Base-by-base conservation (phyloP, 495 filamentous ascomycete species). In the Trichocladium uniseriatum region DNA sequence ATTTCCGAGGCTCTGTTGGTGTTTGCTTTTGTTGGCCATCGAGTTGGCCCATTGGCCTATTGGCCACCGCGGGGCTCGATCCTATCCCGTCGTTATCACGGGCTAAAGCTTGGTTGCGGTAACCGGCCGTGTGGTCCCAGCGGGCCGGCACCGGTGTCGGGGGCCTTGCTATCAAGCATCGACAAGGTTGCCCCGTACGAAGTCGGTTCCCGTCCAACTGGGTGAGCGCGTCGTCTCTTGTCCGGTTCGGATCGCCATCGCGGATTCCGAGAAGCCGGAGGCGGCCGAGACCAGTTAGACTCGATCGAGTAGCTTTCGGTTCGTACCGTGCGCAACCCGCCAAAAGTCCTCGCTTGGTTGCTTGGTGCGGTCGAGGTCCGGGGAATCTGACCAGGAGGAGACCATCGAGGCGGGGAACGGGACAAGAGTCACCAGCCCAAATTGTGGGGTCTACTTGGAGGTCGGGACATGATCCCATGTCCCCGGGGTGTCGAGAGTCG, bases 181-280 rank as follows among this genome's bases (percentile, higher is more conserved):
- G n/a, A n/a, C n/a, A n/a, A n/a, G n/a, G n/a, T n/a, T n/a, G n/a
- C n/a, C n/a, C n/a, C n/a, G n/a, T n/a, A n/a, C n/a, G n/a, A n/a
- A n/a, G n/a, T n/a, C n/a, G n/a, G n/a, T n/a, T n/a, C n/a, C n/a
- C n/a, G 32, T 22, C 44, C 36, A 53, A 44, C 34, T 53, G 50
- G 52, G 18, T 35, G 45, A 31, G 37, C n/a, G n/a, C 6, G 24
- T 53, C 44, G 46, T 49, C 49, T 43, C 40, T 34, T 37, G 48
- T 43, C 48, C 55, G 44, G 51, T 32, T 35, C 55, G 51, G 55
- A 51, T 52, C 48, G 28, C 22, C 49, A 52, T 35, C 34, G 48
- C 48, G 40, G 44, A 48, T 48, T 15, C 51, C 55, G 51, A 53
- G 11, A n/a, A 45, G 28, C 38, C 42, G 46, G 47, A 47, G 37